Percentiles rank a stretch among this genome's conserved stretches.
These are phyloP conservation scores for Fusarium robinianum DNA, from an alignment of 2,329 filamentous ascomycete genomes.

Conservation along the genomic window DNA sequence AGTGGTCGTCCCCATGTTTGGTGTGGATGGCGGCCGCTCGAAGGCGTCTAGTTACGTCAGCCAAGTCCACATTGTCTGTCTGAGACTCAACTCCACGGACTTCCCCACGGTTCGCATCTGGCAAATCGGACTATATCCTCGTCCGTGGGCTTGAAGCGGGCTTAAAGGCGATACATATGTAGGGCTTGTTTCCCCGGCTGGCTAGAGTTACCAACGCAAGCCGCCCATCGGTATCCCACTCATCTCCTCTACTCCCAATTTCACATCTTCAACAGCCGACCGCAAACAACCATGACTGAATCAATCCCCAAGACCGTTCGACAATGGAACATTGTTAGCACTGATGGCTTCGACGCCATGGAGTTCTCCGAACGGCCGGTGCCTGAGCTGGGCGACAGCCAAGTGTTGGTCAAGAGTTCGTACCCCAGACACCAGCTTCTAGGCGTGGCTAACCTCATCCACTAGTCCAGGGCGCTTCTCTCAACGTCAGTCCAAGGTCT, in stretches of 20 bases:
- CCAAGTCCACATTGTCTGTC: background rate
- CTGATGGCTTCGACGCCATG: conserved; percentile 62
- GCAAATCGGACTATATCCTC: no score
- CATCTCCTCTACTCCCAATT: background rate
- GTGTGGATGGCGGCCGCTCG: conserved; percentile 8
- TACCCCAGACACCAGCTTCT: background rate
- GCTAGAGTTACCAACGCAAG: no score
- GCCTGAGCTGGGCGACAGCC: conserved; percentile 67
- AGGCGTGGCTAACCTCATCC: conserved; percentile 9
- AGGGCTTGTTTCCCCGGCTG: no score
- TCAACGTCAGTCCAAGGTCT: conserved; percentile 47
- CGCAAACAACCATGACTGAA: conserved; percentile 33
- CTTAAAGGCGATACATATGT: no score
- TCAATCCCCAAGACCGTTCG: conserved; percentile 50
- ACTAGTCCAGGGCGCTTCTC: conserved; percentile 53
- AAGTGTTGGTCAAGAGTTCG: conserved; percentile 68
- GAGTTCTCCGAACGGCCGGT: conserved; percentile 59
- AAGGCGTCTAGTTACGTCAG: conserved; percentile 20
- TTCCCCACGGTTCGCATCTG: no score
- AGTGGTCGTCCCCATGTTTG: no score
- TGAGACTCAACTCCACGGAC: no score
- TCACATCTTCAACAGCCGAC: conserved; percentile 8
- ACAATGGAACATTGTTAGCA: conserved; percentile 59
- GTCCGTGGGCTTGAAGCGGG: no score
- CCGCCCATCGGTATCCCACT: background rate